These are phyloP conservation scores for Coemansia sp. DNA, from an alignment of 192 early-diverging fungal species.

Conservation along the genomic window DNA sequence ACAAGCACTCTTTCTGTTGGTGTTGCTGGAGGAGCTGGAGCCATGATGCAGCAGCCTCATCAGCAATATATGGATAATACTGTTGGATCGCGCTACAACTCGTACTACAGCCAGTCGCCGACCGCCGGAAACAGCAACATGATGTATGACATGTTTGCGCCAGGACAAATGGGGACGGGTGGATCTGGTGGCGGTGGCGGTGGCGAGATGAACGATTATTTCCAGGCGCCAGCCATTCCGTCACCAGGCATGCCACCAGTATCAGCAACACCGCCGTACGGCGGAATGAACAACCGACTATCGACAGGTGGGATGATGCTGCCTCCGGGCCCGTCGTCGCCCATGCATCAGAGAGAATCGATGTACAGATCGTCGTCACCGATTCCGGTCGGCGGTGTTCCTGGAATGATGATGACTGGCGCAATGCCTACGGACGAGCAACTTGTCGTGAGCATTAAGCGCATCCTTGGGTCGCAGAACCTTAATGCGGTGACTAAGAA, in stretches of 20 bases:
- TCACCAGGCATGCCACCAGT: neutral
- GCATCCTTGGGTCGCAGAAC: slow-evolving; percentile 68
- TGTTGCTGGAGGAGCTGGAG: slow-evolving; percentile 7
- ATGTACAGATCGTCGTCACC: slow-evolving; percentile 22
- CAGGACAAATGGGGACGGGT: neutral
- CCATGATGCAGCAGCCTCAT: slow-evolving; percentile 2
- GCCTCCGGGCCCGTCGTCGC: slow-evolving; percentile 6
- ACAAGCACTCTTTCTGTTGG: slow-evolving; percentile 8
- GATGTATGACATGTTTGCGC: slow-evolving; percentile 7
- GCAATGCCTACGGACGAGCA: slow-evolving; percentile 68
- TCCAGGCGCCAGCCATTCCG: slow-evolving; percentile 11
- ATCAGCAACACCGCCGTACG: neutral
- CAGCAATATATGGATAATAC: slow-evolving; percentile 13
- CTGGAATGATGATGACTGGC: slow-evolving; percentile 44
- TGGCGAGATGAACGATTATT: slow-evolving; percentile 13
- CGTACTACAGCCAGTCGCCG: slow-evolving; percentile 35
- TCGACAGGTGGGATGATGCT: neutral
- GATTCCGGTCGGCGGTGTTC: slow-evolving; percentile 29
- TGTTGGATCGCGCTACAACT: slow-evolving; percentile 15
- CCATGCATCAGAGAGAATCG: slow-evolving; percentile 35
- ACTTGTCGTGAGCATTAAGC: slow-evolving; percentile 65
- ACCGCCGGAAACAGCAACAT: neutral
- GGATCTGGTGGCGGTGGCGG: neutral
- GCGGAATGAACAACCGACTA: neutral
- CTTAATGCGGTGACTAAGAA: slow-evolving; percentile 79